Evolutionary conservation across 2,329 filamentous ascomycete genomes (phyloP).

Genomic region (Fusarium sp.): DNA sequence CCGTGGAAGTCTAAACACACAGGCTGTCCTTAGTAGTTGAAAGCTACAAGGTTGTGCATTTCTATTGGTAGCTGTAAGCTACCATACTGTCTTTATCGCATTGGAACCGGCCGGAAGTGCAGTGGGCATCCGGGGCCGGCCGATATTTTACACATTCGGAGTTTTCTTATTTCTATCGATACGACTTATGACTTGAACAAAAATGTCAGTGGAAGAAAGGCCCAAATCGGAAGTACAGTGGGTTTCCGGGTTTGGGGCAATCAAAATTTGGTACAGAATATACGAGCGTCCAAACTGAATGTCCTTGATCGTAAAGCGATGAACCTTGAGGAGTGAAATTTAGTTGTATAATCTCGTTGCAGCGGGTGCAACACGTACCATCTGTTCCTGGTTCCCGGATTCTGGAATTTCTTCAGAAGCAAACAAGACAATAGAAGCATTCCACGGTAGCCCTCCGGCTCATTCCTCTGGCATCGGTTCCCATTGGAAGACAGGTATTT

Average conservation of each 20-base stretch:
- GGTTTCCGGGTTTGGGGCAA: slow-evolving; percentile 38
- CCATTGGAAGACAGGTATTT: background rate
- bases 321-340: too few species aligned
- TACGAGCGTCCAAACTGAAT: background rate
- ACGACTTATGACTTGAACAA: slow-evolving; percentile 35
- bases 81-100: background rate
- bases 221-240: slow-evolving; percentile 40
- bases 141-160: background rate
- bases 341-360: background rate
- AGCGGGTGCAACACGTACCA: background rate
- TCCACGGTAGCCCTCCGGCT: background rate
- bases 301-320: background rate
- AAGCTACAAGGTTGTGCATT: background rate
- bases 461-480: background rate
- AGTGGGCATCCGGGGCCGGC: slow-evolving; percentile 41
- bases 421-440: background rate
- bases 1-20: slow-evolving; percentile 39
- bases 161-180: slow-evolving; percentile 7
- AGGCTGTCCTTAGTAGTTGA: background rate
- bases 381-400: background rate
- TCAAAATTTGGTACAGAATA: background rate
- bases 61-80: background rate
- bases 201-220: background rate
- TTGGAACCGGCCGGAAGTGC: slow-evolving; percentile 31
- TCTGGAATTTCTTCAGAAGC: background rate